phyloP scores from a whole-genome alignment of 1,139 yeast species.

The Kluyveromyces marxianus region DNA sequence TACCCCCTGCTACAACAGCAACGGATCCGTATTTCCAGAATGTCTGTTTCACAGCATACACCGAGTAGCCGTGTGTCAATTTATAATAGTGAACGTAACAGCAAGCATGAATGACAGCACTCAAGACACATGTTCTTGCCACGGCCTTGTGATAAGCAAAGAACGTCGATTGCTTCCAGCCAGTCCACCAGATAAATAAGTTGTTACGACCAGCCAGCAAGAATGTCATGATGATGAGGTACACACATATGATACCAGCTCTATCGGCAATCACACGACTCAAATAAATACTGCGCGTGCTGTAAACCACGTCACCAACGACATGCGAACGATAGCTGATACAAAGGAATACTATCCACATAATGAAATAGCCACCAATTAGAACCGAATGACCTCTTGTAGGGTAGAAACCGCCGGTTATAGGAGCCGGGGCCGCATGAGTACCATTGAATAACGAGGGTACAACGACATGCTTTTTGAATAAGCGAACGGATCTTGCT shows the following conservation, averaged over 20 bases:
- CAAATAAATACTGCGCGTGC: conserved; percentile 33
- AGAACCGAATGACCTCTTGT: conserved; percentile 54
- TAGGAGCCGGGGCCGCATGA: conserved; percentile 10
- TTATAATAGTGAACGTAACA: conserved; percentile 35
- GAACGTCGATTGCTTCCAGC: conserved; percentile 56
- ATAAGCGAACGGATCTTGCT: conserved; percentile 35
- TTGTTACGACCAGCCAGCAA: conserved; percentile 59
- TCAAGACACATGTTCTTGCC: conserved; percentile 35
- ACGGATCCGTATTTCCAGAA: conserved; percentile 42
- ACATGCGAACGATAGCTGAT: conserved; percentile 36
- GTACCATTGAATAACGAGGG: conserved; percentile 39
- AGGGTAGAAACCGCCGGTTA: conserved; percentile 37
- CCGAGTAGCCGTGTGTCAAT: background rate
- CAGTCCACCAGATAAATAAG: conserved; percentile 50
- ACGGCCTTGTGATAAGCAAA: conserved; percentile 55
- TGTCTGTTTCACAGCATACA: background rate
- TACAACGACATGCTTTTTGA: conserved; percentile 41
- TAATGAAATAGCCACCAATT: conserved; percentile 35
- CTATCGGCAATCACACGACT: conserved; percentile 35
- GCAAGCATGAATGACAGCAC: conserved; percentile 37
- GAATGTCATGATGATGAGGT: conserved; percentile 40
- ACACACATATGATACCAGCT: conserved; percentile 40
- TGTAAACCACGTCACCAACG: conserved; percentile 35
- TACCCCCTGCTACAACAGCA: conserved; percentile 35
- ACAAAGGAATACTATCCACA: conserved; percentile 35